Conservation (phyloP, 2,329 filamentous ascomycete genomes). For the Alternaria brassicae region DNA sequence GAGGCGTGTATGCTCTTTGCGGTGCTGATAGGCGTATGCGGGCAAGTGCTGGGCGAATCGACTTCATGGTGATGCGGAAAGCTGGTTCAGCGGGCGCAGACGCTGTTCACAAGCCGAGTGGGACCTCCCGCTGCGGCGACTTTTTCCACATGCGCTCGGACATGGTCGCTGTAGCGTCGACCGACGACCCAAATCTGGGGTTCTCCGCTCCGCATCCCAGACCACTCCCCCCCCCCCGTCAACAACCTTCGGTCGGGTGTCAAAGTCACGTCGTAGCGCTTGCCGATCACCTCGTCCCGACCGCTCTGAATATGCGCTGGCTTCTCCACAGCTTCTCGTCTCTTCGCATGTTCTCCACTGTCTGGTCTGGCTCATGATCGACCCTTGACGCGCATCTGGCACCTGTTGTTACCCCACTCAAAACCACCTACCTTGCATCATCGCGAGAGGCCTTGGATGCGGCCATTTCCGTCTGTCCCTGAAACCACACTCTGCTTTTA, state of each 20-base stretch:
- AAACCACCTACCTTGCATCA: constrained; percentile 11
- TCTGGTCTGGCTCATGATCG: constrained; percentile 16
- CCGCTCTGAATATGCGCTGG: constrained; percentile 31
- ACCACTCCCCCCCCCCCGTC: neutral
- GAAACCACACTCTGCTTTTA: constrained; percentile 28
- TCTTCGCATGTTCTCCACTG: constrained; percentile 21
- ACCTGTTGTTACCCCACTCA: constrained; percentile 21
- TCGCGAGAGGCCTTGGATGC: constrained; percentile 14
- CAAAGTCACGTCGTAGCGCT: constrained; percentile 5
- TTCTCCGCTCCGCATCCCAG: constrained; percentile 16
- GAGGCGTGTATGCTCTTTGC: constrained; percentile 24
- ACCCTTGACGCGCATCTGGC: constrained; percentile 14
- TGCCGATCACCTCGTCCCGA: constrained; percentile 14
- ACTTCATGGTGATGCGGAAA: constrained; percentile 31
- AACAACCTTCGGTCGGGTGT: constrained; percentile 5
- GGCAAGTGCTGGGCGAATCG: constrained; percentile 39
- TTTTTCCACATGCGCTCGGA: constrained; percentile 6
- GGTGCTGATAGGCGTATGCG: constrained; percentile 27
- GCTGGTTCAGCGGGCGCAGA: neutral
- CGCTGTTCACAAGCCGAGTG: neutral
- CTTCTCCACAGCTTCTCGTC: constrained; percentile 21
- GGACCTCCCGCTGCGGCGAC: constrained; percentile 9
- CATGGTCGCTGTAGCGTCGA: neutral
- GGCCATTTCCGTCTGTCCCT: constrained; percentile 14
- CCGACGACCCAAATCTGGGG: constrained; percentile 15